Percentiles rank a stretch among this genome's conserved stretches.
Conservation (phyloP, 2,329 filamentous ascomycete genomes). For the Ophiostoma perfectum region DNA sequence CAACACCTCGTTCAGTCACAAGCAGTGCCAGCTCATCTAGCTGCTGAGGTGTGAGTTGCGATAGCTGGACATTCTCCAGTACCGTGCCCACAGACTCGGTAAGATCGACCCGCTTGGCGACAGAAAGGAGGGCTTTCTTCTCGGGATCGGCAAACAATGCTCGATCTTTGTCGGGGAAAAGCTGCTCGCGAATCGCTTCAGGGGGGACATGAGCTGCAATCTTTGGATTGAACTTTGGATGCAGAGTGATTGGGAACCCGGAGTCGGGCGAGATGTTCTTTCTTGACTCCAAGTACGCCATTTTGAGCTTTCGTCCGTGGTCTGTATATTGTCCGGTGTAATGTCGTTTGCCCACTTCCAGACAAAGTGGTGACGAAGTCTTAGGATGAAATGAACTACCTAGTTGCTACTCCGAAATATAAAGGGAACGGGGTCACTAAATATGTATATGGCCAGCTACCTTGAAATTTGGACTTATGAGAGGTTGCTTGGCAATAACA, state of each 20-base stretch:
- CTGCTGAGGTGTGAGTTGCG: slow-evolving; percentile 33
- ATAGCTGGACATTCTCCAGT: background rate
- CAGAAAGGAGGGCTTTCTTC: background rate
- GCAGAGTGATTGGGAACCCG: background rate
- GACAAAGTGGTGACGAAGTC: background rate
- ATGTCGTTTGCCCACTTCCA: background rate
- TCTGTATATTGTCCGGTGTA: background rate
- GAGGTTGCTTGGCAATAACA: background rate
- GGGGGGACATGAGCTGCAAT: background rate
- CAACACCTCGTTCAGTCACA: slow-evolving; percentile 43
- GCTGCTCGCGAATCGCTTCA: background rate
- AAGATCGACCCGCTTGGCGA: background rate
- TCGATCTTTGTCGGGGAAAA: background rate
- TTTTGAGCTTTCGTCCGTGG: background rate
- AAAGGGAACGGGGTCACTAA: background rate
- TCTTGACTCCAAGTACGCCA: background rate
- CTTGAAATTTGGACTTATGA: background rate
- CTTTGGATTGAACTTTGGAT: background rate
- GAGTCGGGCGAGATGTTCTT: background rate
- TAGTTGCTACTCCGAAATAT: too few relatives aligned
- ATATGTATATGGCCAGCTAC: background rate
- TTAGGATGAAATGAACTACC: too few relatives aligned
- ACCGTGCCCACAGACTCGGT: background rate
- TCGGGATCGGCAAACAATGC: background rate
- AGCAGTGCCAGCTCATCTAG: slow-evolving; percentile 48